Percentiles rank a stretch among this genome's conserved stretches.
These are phyloP conservation scores for Calonectria hawksworthii DNA, from an alignment of 2,329 filamentous ascomycete genomes.

Conservation along the genomic window DNA sequence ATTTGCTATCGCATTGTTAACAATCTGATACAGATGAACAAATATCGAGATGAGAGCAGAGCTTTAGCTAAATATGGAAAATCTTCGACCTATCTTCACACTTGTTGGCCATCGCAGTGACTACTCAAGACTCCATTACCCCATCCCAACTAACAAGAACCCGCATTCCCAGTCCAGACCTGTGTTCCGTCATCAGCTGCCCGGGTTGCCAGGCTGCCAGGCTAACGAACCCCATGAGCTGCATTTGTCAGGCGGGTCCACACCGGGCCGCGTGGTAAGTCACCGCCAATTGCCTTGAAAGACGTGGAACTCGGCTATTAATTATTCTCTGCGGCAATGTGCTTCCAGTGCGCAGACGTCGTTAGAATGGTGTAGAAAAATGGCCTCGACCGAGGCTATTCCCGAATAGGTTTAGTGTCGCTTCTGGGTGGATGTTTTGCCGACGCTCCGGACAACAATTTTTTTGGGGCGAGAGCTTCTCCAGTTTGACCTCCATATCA, in stretches of 20 bases:
- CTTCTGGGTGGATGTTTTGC: slow-evolving; percentile 55
- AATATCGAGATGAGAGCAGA: background rate
- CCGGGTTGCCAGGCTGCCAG: background rate
- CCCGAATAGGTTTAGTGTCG: slow-evolving; percentile 47
- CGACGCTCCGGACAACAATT: slow-evolving; percentile 57
- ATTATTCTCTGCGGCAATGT: slow-evolving; percentile 11
- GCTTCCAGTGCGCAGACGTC: slow-evolving; percentile 42
- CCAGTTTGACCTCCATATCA: slow-evolving; percentile 45
- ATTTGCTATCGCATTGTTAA: background rate
- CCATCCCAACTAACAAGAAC: background rate
- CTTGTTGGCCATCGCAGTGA: background rate
- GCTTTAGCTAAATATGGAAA: background rate
- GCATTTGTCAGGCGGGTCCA: slow-evolving; percentile 42
- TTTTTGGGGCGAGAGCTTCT: slow-evolving; percentile 52
- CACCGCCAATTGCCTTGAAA: background rate
- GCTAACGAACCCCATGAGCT: slow-evolving; percentile 37
- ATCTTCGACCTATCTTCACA: background rate
- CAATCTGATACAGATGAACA: background rate
- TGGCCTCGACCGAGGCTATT: slow-evolving; percentile 46
- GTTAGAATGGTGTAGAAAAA: slow-evolving; percentile 57
- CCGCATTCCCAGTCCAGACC: background rate
- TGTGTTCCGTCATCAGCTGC: background rate
- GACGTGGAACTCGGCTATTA: slow-evolving; percentile 39
- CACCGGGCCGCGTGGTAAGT: background rate
- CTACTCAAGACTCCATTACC: background rate